A percentile compares a stretch with the other conserved stretches of the same genome.
Evolutionary conservation across 306 rosid genomes (phyloP).

Genomic region (Mucuna pruriens): DNA sequence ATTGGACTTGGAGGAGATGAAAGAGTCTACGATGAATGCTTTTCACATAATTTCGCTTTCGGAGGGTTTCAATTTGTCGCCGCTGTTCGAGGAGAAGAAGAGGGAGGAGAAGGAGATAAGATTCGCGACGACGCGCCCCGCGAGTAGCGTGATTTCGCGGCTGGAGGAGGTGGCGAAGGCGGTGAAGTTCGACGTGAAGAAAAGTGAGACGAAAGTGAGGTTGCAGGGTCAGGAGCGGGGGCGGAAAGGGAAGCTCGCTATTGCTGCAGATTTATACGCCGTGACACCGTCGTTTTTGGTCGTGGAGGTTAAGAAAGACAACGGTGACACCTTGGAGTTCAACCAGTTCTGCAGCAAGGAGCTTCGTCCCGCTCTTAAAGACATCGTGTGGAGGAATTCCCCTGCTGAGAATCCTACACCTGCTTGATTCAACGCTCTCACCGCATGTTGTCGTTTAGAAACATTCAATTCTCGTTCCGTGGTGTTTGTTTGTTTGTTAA

Average conservation of each 20-base stretch:
- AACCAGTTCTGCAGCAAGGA: slow-evolving; percentile 82
- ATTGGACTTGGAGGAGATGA: slow-evolving; percentile 38
- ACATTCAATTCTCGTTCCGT: background rate
- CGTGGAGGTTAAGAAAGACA: slow-evolving; percentile 82
- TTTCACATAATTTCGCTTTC: slow-evolving; percentile 77
- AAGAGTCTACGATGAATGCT: slow-evolving; percentile 59
- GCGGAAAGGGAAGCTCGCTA: slow-evolving; percentile 71
- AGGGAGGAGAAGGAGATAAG: slow-evolving; percentile 72
- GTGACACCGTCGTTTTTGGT: slow-evolving; percentile 75
- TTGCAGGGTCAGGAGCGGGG: slow-evolving; percentile 65
- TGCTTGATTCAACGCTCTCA: slow-evolving; percentile 30
- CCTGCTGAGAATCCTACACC: slow-evolving; percentile 45
- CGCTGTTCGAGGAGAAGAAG: slow-evolving; percentile 77
- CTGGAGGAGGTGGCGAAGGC: slow-evolving; percentile 76
- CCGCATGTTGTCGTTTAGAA: background rate
- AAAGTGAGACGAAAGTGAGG: slow-evolving; percentile 69
- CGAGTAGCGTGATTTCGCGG: slow-evolving; percentile 75
- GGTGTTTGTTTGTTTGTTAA: background rate
- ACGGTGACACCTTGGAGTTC: slow-evolving; percentile 77
- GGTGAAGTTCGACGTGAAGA: slow-evolving; percentile 63
- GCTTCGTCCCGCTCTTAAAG: slow-evolving; percentile 85
- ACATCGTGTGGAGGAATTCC: slow-evolving; percentile 71
- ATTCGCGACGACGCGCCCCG: slow-evolving; percentile 70
- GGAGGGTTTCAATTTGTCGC: slow-evolving; percentile 75
- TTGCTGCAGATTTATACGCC: slow-evolving; percentile 74